Evolutionary conservation across 202 grass and related monocot genomes (phyloP), one percentile per base, ranked within the genome.

Genomic region (Brachypodium distachyon): DNA sequence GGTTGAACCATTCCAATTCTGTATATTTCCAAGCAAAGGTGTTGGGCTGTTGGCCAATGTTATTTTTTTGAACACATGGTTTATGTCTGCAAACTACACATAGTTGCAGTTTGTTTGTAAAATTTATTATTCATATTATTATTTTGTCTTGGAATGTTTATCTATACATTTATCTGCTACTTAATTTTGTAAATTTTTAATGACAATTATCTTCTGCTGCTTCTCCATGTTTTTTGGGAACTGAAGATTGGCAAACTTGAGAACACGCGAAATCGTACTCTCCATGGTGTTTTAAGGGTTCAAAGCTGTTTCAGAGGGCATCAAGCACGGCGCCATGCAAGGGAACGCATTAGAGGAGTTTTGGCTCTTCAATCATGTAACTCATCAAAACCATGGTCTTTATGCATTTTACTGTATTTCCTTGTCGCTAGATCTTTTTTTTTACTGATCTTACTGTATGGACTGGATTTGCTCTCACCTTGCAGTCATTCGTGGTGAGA

Each of bases 261-360:
- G 86, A 92, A 98, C 67, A 92, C 91, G 70, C 90, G 95, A 72
- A 98, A 88, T 73, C 86, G 80, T 52, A 98, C 87, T 58, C 82
- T 98, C 28, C 95, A 98, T 62, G 95, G 95, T 58, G 92, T 98
- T 88, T 92, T 98, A 79, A 90, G 95, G 82, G 89, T 98, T 68
- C 91, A 98, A 70, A 98, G 95, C 66, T 98, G 91, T 92, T 98
- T 98, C 34, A 71, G 95, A 90, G 95, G 95, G 50, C 74, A 98
- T 82, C 82, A 90, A 87, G 91, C 89, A 50, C 91, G 89, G 0
- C 69, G 46, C 16, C 81, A 90, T 77, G 91, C 81, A 21, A 94
- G 74, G 53, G 82, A 98, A 76, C 76, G 72, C 12, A 86, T 46
- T 70, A 84, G 76, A 84, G 89, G 89, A 84, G 83, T 98, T 88